A percentile compares a stretch with the other conserved stretches of the same genome.
phyloP scores from a whole-genome alignment of 1,284 basidiomycete species.

The Blastosporella zonata region DNA sequence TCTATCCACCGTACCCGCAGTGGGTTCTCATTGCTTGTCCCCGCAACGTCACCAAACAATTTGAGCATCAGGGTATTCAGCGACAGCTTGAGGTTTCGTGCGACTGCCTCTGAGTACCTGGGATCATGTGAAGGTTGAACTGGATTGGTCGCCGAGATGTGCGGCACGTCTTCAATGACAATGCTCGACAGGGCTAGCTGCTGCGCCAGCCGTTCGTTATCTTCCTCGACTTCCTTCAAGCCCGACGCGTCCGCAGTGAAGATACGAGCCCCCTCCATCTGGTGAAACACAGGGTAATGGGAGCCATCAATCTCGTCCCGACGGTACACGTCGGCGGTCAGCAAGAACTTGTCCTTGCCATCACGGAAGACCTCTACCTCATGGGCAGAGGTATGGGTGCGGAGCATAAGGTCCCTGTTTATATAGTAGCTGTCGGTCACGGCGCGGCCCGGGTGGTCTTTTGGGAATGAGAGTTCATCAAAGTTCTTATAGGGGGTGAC shows the following conservation, averaged over 20 bases:
- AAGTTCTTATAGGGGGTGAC: slow-evolving; percentile 95
- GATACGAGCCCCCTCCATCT: slow-evolving; percentile 94
- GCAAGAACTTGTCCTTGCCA: slow-evolving; percentile 81
- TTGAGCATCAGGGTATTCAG: slow-evolving; percentile 86
- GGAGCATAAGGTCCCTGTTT: slow-evolving; percentile 86
- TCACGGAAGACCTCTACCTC: slow-evolving; percentile 89
- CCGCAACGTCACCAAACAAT: slow-evolving; percentile 68
- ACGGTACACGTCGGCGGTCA: slow-evolving; percentile 98
- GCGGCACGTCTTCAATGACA: slow-evolving; percentile 83
- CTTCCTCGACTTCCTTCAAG: slow-evolving; percentile 59
- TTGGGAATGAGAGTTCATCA: slow-evolving; percentile 92
- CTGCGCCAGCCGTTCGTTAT: slow-evolving; percentile 61
- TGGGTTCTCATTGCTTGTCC: slow-evolving; percentile 56
- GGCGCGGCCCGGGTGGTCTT: slow-evolving; percentile 90
- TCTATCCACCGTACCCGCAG: slow-evolving; percentile 95
- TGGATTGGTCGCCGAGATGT: slow-evolving; percentile 75
- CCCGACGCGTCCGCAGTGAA: slow-evolving; percentile 55
- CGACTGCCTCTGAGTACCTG: slow-evolving; percentile 66
- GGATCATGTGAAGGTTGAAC: slow-evolving; percentile 78
- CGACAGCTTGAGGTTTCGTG: slow-evolving; percentile 86
- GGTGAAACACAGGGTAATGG: slow-evolving; percentile 99
- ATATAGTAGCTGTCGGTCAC: slow-evolving; percentile 96
- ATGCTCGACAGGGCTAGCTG: slow-evolving; percentile 71
- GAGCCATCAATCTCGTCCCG: slow-evolving; percentile 97
- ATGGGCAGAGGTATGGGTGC: slow-evolving; percentile 97